Percentiles rank a stretch among this genome's conserved stretches.
phyloP scores from a whole-genome alignment of 2,329 filamentous ascomycete species.

The Sporothrix humicola region DNA sequence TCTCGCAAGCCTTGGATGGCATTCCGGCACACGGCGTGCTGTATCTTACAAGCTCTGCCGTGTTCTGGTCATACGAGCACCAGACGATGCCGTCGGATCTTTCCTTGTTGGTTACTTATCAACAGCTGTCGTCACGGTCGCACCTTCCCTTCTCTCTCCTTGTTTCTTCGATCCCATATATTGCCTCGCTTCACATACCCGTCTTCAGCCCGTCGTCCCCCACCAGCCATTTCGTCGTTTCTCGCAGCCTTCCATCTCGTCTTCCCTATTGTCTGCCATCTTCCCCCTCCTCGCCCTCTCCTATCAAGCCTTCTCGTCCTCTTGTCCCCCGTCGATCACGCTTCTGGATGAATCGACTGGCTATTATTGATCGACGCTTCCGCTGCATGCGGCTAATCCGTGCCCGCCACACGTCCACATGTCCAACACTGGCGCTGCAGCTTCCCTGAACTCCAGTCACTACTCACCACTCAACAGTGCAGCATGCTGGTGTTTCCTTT shows the following conservation, averaged over 20 bases:
- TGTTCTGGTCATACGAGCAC: constrained; percentile 18
- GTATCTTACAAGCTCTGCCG: background rate
- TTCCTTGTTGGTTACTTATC: background rate
- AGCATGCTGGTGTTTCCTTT: background rate
- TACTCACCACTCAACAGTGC: background rate
- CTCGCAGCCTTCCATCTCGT: background rate
- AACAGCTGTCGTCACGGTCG: background rate
- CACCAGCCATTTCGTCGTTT: constrained; percentile 4
- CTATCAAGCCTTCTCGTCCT: background rate
- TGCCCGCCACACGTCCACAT: constrained; percentile 28
- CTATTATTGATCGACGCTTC: constrained; percentile 32
- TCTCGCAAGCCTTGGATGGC: constrained; percentile 7
- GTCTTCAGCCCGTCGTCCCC: constrained; percentile 10
- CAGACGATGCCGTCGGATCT: constrained; percentile 22
- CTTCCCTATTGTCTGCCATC: background rate
- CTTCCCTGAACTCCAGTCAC: constrained; percentile 5
- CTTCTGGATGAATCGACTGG: constrained; percentile 35
- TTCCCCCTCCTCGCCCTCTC: background rate
- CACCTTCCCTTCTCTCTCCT: background rate
- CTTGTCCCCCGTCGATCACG: constrained; percentile 31
- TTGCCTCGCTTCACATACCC: constrained; percentile 23
- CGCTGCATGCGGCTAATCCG: constrained; percentile 36
- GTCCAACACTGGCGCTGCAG: constrained; percentile 21
- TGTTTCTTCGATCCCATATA: background rate
- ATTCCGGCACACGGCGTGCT: background rate